phyloP scores from a whole-genome alignment of 306 rosid genomes.

The Trifolium dubium region DNA sequence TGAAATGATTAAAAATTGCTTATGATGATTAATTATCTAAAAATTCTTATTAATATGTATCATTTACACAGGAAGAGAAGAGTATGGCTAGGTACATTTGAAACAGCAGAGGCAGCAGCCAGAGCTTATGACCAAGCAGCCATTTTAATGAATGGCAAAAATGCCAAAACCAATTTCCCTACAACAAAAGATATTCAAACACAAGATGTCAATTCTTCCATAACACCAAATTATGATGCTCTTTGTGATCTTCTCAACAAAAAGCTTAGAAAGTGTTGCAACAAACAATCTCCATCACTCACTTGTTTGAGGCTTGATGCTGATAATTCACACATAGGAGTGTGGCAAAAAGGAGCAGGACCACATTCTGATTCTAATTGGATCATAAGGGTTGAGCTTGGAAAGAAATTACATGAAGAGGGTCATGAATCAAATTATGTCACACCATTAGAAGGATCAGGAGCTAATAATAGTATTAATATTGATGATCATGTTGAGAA shows the following conservation, averaged over 20 bases:
- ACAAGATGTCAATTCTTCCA: neutral
- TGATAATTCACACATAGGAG: conserved; percentile 92
- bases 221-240: conserved; percentile 43
- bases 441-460: neutral
- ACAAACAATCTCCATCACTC: conserved; percentile 83
- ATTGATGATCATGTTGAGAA: conserved; percentile 20
- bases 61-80: conserved; percentile 76
- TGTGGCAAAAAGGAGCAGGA: conserved; percentile 91
- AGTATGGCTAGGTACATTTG: conserved; percentile 97
- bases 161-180: conserved; percentile 91
- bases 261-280: conserved; percentile 83
- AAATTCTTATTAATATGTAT: neutral
- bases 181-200: conserved; percentile 30
- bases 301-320: conserved; percentile 89
- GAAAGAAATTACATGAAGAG: conserved; percentile 47
- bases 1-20: neutral
- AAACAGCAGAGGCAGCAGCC: conserved; percentile 97
- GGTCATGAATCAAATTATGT: conserved; percentile 19
- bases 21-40: neutral
- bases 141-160: conserved; percentile 85
- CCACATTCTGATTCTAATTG: conserved; percentile 72
- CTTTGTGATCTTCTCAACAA: conserved; percentile 76
- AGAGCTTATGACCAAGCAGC: conserved; percentile 96
- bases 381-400: conserved; percentile 93
- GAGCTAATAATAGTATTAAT: neutral